phyloP scores from a whole-genome alignment of 2,329 filamentous ascomycete genomes.

The Chaetomium sp. region DNA sequence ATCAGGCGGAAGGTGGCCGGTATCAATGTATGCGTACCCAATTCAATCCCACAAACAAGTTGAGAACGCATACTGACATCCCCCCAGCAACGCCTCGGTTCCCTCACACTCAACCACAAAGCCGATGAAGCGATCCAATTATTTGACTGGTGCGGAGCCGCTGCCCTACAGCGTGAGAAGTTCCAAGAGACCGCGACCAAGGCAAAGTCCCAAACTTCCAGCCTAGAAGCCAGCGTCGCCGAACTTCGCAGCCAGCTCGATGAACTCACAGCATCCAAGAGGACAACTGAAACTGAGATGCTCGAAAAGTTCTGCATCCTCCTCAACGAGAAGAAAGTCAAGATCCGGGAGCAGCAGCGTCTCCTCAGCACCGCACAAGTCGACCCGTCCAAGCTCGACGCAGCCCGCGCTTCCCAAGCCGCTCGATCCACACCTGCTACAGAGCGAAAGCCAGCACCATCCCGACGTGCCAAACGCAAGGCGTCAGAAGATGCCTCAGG shows the following conservation, averaged over 20 bases:
- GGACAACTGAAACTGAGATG: constrained; percentile 58
- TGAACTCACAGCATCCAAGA: constrained; percentile 59
- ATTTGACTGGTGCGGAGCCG: constrained; percentile 63
- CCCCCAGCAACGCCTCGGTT: constrained; percentile 60
- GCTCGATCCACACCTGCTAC: constrained; percentile 18
- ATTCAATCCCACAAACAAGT: neutral
- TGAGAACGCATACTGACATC: neutral
- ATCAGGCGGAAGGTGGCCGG: constrained; percentile 60
- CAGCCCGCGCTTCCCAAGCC: constrained; percentile 6
- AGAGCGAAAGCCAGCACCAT: constrained; percentile 23
- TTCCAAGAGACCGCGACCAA: constrained; percentile 39
- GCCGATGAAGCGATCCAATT: constrained; percentile 55
- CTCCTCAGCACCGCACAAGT: constrained; percentile 36
- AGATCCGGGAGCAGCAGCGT: constrained; percentile 67
- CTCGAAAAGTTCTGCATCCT: constrained; percentile 64
- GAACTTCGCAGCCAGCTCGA: constrained; percentile 58
- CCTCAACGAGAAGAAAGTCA: constrained; percentile 73
- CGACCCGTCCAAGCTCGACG: constrained; percentile 10
- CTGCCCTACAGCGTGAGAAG: constrained; percentile 42
- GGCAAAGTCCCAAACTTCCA: constrained; percentile 36
- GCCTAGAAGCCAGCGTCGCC: constrained; percentile 49
- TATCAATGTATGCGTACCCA: constrained; percentile 51
- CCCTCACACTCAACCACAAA: constrained; percentile 50
- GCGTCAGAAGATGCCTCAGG: constrained; percentile 30
- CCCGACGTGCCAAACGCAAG: constrained; percentile 47